Conservation (phyloP, 2,329 filamentous ascomycete genomes). For the Endoconidiophora laricicola region DNA sequence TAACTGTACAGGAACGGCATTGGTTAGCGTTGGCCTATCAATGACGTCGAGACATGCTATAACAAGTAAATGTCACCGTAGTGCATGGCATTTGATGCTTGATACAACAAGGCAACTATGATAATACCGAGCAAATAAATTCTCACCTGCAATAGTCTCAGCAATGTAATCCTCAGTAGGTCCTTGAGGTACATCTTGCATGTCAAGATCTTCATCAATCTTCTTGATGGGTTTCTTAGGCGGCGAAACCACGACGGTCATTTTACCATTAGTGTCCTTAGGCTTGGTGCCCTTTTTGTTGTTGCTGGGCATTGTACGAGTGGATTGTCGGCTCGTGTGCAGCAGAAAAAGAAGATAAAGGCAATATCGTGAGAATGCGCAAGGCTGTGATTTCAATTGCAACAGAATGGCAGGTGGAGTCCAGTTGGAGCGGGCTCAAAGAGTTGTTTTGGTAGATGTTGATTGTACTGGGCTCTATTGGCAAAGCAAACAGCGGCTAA, state of each 20-base stretch:
- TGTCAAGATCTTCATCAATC: slow-evolving; percentile 50
- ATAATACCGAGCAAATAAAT: not conserved
- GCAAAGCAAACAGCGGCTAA: too few species aligned
- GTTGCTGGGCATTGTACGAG: slow-evolving; percentile 4
- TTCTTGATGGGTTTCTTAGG: slow-evolving; percentile 48
- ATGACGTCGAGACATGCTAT: not conserved
- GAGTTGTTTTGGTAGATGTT: not conserved
- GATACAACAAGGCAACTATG: not conserved
- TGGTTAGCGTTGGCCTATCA: not conserved
- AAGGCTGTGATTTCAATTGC: not conserved
- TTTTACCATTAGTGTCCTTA: slow-evolving; percentile 59
- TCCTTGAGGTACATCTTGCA: slow-evolving; percentile 39
- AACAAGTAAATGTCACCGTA: not conserved
- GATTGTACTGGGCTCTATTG: not conserved
- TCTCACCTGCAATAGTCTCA: slow-evolving; percentile 41
- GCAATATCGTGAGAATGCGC: not conserved
- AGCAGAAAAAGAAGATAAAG: too few species aligned
- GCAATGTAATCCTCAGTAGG: slow-evolving; percentile 33
- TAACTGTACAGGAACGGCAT: slow-evolving; percentile 41
- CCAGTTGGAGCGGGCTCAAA: not conserved
- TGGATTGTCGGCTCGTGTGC: not conserved
- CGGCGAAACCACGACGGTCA: slow-evolving; percentile 66
- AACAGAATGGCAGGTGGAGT: not conserved
- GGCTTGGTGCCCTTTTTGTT: slow-evolving; percentile 14
- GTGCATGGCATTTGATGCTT: not conserved